A percentile compares a stretch with the other conserved stretches of the same genome.
phyloP scores from a whole-genome alignment of 2,329 filamentous ascomycete genomes.

The Fusarium kyushuense region DNA sequence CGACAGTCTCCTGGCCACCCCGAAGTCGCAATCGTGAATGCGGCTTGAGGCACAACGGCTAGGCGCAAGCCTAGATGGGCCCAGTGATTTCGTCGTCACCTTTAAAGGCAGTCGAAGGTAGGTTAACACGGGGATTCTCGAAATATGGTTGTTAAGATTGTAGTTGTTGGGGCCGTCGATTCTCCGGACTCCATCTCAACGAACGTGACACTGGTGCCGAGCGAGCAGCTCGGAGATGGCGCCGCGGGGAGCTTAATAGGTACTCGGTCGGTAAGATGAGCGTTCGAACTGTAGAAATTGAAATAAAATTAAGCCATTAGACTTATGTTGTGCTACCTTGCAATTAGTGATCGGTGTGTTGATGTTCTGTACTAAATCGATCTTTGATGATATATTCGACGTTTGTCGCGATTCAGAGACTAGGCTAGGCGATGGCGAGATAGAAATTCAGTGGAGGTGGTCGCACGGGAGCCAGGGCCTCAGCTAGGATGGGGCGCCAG shows the following conservation, averaged over 20 bases:
- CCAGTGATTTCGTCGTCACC: slow-evolving; percentile 11
- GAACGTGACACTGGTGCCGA: slow-evolving; percentile 44
- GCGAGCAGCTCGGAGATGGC: slow-evolving; percentile 40
- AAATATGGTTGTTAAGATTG: slow-evolving; percentile 35
- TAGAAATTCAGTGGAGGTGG: slow-evolving; percentile 47
- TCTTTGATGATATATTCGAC: slow-evolving; percentile 30
- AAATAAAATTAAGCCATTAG: slow-evolving; percentile 31
- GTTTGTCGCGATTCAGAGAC: slow-evolving; percentile 39
- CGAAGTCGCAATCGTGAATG: slow-evolving; percentile 46
- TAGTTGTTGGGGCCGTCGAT: slow-evolving; percentile 40
- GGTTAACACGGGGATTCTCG: slow-evolving; percentile 32
- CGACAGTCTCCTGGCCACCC: slow-evolving; percentile 55
- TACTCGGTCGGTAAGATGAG: slow-evolving; percentile 14
- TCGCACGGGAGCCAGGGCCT: slow-evolving; percentile 45
- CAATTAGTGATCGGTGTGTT: slow-evolving; percentile 18
- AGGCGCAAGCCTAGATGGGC: slow-evolving; percentile 37
- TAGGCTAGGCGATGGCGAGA: too few species aligned
- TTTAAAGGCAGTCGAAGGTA: slow-evolving; percentile 8
- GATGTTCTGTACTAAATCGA: slow-evolving; percentile 23
- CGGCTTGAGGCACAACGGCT: slow-evolving; percentile 44
- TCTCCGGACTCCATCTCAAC: slow-evolving; percentile 58
- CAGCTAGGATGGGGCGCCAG: slow-evolving; percentile 35
- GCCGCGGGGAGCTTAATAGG: slow-evolving; percentile 35
- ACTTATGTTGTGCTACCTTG: slow-evolving; percentile 6
- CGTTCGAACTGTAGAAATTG: background rate